Evolutionary conservation across 1,284 basidiomycete genomes (phyloP), one percentile per base, ranked within the genome.

Genomic region (Moesziomyces antarcticus): DNA sequence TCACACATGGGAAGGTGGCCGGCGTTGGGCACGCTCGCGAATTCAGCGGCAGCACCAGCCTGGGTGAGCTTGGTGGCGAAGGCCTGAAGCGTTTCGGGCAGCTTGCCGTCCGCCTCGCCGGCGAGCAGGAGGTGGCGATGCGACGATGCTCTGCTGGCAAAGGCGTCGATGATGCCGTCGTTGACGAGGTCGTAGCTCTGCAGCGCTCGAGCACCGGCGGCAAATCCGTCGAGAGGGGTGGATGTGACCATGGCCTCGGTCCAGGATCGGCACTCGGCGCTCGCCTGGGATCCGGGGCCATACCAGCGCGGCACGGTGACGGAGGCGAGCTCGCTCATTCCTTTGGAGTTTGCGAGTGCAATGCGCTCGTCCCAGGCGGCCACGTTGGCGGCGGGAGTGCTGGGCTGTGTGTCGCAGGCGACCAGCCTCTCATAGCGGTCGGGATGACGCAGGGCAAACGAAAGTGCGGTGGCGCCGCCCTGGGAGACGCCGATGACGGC

Each of bases 1-100:
- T 86, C 85, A 25, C 85, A 75, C 84, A 86, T 85, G 14, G 85
- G 85, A 60, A 86, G 68, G 63, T 86, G 85, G 24, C 85, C 85
- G 9, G 84, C 82, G 9, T 73, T 78, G 7, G 77, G 54, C 49
- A 86, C 74, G 47, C 63, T 73, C 30, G 71, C 80, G 50, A 85
- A 86, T 21, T 56, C 50, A 7, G 80, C 81, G 1, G 76, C 58
- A 21, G 77, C 77, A 27, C 82, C 84, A 6, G 66, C 66, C 22
- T 75, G 62, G 18, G 52, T 73, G n/a, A 85, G 71, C 54, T 80
- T 75, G n/a, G 83, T 65, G 14, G 68, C 65, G 40, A 85, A 72
- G 33, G 56, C 67, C 50, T 79, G 58, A 10, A 86, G 71, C 14
- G 81, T 82, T 49, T 84, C 82, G 0, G 85, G 85, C 25, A 86